Base-by-base conservation (phyloP, 495 filamentous ascomycete species). In the Hyaloscypha bicolor region DNA sequence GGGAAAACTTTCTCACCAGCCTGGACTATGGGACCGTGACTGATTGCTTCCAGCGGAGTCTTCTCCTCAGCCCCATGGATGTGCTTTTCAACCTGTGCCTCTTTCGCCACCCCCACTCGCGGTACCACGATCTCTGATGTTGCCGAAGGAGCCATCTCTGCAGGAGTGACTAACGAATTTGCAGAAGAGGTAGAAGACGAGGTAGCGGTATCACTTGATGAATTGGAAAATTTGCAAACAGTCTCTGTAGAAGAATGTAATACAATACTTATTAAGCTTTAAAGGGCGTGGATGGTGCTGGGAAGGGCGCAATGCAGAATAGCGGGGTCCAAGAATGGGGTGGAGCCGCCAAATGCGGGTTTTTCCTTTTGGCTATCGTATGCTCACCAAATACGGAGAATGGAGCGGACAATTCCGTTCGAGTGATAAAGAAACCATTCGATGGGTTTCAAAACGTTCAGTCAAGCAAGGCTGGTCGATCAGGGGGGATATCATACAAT, bases 1-100 rank as follows among this genome's bases (percentile, higher is more conserved):
- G 21, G 52, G 30, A 12, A 12, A 35, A 48, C 6, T 39, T 4
- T 48, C 70, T 55, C 45, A 72, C 70, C 69, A 35, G 63, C 21
- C 29, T 57, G 51, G 42, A 72, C 33, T 35, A 72, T 32, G 22
- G 62, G 53, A 11, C 72, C 74, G 63, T 76, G 74, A 53, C 66
- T 70, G 32, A 76, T 76, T 29, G 74, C 74, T 56, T 76, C 66
- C 48, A 76, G 60, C 52, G 74, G 72, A 3, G 71, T 75, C 63
- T 71, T 70, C 22, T 68, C 69, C 66, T 71, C 63, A 16, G 31
- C 71, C 35, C 66, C 71, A 59, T 73, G 68, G 30, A 64, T 56
- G 52, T 71, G 65, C 9, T 55, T 55, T 30, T 68, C 61, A 19
- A 22, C 32, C 32, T 65, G 30, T 1, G 25, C 25, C 25, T 25